phyloP scores from a whole-genome alignment of 805 yeast species.

The Ogataea saltuana region DNA sequence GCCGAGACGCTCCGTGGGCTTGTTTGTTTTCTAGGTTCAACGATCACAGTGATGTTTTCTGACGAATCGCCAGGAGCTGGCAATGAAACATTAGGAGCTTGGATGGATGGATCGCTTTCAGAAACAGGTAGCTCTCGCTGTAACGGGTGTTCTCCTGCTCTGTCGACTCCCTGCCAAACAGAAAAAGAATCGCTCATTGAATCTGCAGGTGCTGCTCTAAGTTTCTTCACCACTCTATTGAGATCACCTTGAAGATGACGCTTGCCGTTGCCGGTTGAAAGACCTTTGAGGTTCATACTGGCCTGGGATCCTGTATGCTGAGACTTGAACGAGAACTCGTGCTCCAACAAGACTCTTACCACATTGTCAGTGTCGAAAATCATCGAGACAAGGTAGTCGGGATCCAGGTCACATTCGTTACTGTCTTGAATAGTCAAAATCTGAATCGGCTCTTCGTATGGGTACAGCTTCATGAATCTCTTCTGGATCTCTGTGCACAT shows the following conservation, averaged over 20 bases:
- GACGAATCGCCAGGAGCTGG: slow-evolving; percentile 25
- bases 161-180: slow-evolving; percentile 23
- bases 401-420: slow-evolving; percentile 74
- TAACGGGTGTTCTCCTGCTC: slow-evolving; percentile 1
- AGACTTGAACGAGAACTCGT: slow-evolving; percentile 34
- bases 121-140: slow-evolving; percentile 6
- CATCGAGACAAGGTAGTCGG: slow-evolving; percentile 66
- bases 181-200: slow-evolving; percentile 16
- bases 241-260: slow-evolving; percentile 28
- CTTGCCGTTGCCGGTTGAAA: slow-evolving; percentile 17
- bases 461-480: slow-evolving; percentile 65
- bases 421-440: slow-evolving; percentile 67
- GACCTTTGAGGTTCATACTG: no score
- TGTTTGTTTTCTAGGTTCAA: slow-evolving; percentile 28
- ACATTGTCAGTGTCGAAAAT: slow-evolving; percentile 55
- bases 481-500: slow-evolving; percentile 55
- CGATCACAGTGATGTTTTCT: slow-evolving; percentile 22
- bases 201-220: slow-evolving; percentile 23
- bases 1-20: slow-evolving; percentile 33
- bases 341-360: slow-evolving; percentile 46
- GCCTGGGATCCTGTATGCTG: no score
- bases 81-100: slow-evolving; percentile 17
- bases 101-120: background rate
- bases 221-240: slow-evolving; percentile 34
- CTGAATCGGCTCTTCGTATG: slow-evolving; percentile 54